A percentile compares a stretch with the other conserved stretches of the same genome.
Evolutionary conservation across 495 filamentous ascomycete species (phyloP).

Genomic region (Beverwykella pulmonaria): DNA sequence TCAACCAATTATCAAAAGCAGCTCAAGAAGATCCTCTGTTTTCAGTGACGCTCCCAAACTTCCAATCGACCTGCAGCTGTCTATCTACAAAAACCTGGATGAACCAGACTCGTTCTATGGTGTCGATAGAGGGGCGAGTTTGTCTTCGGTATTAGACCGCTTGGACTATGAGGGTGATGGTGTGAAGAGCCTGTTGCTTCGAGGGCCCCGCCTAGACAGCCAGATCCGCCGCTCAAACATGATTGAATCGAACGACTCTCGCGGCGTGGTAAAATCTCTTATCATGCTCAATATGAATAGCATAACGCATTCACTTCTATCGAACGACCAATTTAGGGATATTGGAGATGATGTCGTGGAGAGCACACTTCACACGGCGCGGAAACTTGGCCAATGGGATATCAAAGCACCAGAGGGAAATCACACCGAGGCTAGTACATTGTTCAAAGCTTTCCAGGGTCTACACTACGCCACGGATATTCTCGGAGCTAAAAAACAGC

Average conservation of each 20-base stretch:
- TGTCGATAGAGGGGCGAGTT: conserved; percentile 73
- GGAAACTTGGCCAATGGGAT: conserved; percentile 91
- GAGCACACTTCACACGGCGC: conserved; percentile 76
- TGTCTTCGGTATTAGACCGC: conserved; percentile 74
- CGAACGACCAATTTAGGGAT: conserved; percentile 55
- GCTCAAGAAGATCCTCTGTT: conserved; percentile 67
- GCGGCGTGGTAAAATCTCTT: conserved; percentile 63
- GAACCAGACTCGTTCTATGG: conserved; percentile 97
- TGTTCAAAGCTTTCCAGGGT: conserved; percentile 79
- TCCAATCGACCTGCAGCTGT: conserved; percentile 68
- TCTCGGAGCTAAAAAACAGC: conserved; percentile 51
- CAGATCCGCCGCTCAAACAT: conserved; percentile 62
- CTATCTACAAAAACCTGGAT: conserved; percentile 86
- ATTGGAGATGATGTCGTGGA: conserved; percentile 58
- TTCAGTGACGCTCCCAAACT: conserved; percentile 55
- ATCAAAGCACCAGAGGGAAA: conserved; percentile 69
- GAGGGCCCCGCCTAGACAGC: conserved; percentile 88
- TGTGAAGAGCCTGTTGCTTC: conserved; percentile 83
- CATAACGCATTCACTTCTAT: conserved; percentile 70
- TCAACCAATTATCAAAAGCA: conserved; percentile 40
- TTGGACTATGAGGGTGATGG: conserved; percentile 92
- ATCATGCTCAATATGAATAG: conserved; percentile 70
- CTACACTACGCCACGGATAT: conserved; percentile 68
- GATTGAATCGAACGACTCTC: conserved; percentile 45
- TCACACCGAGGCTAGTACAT: conserved; percentile 63